Percentiles rank a stretch among this genome's conserved stretches.
Evolutionary conservation across 331 rosid species (phyloP).

Genomic region (Quercus tomentella): DNA sequence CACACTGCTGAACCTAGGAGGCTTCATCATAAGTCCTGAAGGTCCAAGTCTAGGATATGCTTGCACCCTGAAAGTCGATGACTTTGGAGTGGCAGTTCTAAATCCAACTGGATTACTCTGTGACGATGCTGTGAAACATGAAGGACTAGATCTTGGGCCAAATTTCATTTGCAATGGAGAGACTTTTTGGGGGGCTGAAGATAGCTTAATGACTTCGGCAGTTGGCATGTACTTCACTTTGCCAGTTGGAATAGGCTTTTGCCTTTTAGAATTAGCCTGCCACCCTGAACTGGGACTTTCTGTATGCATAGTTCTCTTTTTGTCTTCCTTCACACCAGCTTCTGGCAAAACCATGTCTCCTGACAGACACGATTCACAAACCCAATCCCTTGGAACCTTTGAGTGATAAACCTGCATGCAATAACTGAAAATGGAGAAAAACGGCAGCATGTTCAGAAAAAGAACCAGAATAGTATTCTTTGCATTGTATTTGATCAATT

Average conservation of each 20-base stretch:
- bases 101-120: slow-evolving; percentile 1
- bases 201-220: slow-evolving; percentile 61
- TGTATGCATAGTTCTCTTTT: background rate
- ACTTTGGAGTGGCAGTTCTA: slow-evolving; percentile 6
- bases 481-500: background rate
- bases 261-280: slow-evolving; percentile 26
- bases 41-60: slow-evolving; percentile 5
- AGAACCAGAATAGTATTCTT: background rate
- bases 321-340: background rate
- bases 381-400: slow-evolving; percentile 40
- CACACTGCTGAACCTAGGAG: slow-evolving; percentile 15
- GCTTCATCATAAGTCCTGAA: slow-evolving; percentile 17
- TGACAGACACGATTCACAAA: slow-evolving; percentile 48
- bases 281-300: slow-evolving; percentile 7
- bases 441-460: slow-evolving; percentile 9
- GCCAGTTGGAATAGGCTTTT: slow-evolving; percentile 16
- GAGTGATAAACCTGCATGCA: slow-evolving; percentile 27
- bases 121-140: background rate
- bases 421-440: slow-evolving; percentile 48
- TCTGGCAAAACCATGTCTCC: background rate
- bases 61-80: slow-evolving; percentile 1
- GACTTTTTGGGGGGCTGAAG: slow-evolving; percentile 1
- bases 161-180: background rate
- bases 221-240: slow-evolving; percentile 54
- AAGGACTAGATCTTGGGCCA: background rate